Conservation (phyloP, 352 stramenopile species). For the Lagenidium sp. region DNA sequence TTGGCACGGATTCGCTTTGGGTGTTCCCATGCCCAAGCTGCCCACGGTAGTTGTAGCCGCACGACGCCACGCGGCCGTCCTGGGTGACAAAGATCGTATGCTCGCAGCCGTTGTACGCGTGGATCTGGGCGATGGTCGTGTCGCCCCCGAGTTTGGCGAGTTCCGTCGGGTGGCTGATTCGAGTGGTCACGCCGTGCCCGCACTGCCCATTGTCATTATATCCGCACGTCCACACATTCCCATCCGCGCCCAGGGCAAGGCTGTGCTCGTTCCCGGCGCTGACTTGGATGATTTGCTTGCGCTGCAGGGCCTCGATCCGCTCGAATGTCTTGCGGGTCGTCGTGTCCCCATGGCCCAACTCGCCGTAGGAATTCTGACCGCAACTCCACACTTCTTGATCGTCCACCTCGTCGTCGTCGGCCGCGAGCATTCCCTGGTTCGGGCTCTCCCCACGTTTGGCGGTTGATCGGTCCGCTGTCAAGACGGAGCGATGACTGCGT, state of each 20-base stretch:
- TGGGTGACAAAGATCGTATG: constrained; percentile 81
- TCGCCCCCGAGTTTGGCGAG: constrained; percentile 58
- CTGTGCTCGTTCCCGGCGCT: constrained; percentile 92
- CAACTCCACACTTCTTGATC: constrained; percentile 90
- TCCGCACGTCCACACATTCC: constrained; percentile 79
- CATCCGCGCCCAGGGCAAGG: constrained; percentile 65
- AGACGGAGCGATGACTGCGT: too few species aligned
- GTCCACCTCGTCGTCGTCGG: constrained; percentile 30
- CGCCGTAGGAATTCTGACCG: constrained; percentile 92
- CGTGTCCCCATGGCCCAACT: constrained; percentile 89
- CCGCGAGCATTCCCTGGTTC: too few species aligned
- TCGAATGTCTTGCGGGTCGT: constrained; percentile 76
- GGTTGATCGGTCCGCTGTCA: too few species aligned
- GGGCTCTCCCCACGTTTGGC: not conserved
- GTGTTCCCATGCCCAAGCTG: constrained; percentile 90
- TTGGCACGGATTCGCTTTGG: constrained; percentile 74
- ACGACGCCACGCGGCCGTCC: constrained; percentile 73
- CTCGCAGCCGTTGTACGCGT: constrained; percentile 92
- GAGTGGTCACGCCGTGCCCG: constrained; percentile 75
- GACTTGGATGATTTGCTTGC: constrained; percentile 74
- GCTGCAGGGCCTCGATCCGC: constrained; percentile 56
- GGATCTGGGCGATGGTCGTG: constrained; percentile 52
- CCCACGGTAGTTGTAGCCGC: constrained; percentile 91
- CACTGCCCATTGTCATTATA: constrained; percentile 96
- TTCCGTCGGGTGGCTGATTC: constrained; percentile 65